Conservation (phyloP, 2,329 filamentous ascomycete species). For the Epichloe sylvatica region DNA sequence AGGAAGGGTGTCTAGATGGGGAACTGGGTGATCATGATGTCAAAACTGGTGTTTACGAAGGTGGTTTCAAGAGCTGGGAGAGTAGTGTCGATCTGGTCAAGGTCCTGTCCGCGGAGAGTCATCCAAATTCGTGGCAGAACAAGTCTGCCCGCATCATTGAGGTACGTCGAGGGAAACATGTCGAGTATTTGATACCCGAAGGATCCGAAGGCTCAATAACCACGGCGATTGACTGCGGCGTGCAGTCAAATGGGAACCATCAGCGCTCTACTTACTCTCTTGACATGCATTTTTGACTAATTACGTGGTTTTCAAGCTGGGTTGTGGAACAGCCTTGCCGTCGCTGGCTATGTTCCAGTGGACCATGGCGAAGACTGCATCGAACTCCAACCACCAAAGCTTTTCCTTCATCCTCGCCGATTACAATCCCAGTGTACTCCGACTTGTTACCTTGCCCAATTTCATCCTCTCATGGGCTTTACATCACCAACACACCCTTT, state of each 20-base stretch:
- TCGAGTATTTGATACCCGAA: not conserved
- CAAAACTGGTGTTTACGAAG: constrained; percentile 70
- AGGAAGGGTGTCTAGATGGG: constrained; percentile 20
- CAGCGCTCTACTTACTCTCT: not conserved
- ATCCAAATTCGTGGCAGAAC: constrained; percentile 18
- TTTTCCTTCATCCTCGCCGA: constrained; percentile 58
- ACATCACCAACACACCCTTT: constrained; percentile 21
- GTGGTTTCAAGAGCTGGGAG: constrained; percentile 84
- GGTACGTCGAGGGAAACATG: constrained; percentile 26
- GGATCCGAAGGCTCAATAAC: no score
- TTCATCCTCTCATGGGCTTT: constrained; percentile 57
- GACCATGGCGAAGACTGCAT: constrained; percentile 23
- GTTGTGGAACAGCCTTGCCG: constrained; percentile 65
- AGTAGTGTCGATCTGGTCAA: constrained; percentile 69
- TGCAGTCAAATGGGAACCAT: not conserved
- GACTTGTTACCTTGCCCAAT: constrained; percentile 69
- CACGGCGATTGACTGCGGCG: no score
- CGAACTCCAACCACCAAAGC: constrained; percentile 17
- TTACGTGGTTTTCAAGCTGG: constrained; percentile 38
- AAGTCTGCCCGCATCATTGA: constrained; percentile 35
- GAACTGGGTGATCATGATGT: constrained; percentile 58
- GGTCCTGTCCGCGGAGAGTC: constrained; percentile 36
- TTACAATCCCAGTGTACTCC: constrained; percentile 66
- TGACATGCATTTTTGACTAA: constrained; percentile 6
- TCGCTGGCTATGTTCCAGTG: constrained; percentile 58